These are phyloP conservation scores for Phytophthora meadii DNA, from an alignment of 352 stramenopile genomes.

Conservation along the genomic window DNA sequence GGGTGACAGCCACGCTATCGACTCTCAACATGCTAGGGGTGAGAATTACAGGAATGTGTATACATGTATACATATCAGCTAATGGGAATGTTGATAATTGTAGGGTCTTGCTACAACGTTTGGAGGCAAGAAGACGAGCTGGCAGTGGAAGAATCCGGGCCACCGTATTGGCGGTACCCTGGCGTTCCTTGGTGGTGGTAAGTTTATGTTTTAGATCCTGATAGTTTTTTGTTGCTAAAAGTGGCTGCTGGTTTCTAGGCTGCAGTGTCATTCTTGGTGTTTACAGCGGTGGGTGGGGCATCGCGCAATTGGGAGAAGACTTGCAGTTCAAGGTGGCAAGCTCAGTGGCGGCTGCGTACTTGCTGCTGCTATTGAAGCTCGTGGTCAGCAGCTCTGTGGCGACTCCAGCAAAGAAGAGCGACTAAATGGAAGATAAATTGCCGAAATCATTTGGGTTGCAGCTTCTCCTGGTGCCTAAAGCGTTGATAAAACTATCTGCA, in stretches of 20 bases:
- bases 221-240: neutral
- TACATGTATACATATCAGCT: neutral
- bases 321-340: slow-evolving; percentile 56
- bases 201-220: too few relatives aligned
- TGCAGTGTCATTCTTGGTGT: slow-evolving; percentile 54
- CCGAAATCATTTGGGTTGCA: neutral
- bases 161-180: slow-evolving; percentile 67
- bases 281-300: slow-evolving; percentile 65
- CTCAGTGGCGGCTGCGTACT: slow-evolving; percentile 50
- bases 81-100: neutral
- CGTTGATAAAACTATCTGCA: too few relatives aligned
- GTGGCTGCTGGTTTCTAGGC: slow-evolving; percentile 14
- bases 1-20: slow-evolving; percentile 47
- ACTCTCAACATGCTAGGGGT: slow-evolving; percentile 69
- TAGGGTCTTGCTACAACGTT: slow-evolving; percentile 66
- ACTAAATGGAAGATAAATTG: slow-evolving; percentile 4
- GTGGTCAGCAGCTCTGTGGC: slow-evolving; percentile 9
- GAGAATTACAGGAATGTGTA: neutral
- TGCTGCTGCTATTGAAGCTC: slow-evolving; percentile 54
- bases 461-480: too few relatives aligned
- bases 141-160: slow-evolving; percentile 74
- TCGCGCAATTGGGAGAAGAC: slow-evolving; percentile 47
- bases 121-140: slow-evolving; percentile 65
- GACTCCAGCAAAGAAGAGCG: slow-evolving; percentile 17
- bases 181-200: slow-evolving; percentile 58